A percentile compares a stretch with the other conserved stretches of the same genome.
These are phyloP conservation scores for Penicillium janthinellum DNA, from an alignment of 2,329 filamentous ascomycete genomes.

Conservation along the genomic window DNA sequence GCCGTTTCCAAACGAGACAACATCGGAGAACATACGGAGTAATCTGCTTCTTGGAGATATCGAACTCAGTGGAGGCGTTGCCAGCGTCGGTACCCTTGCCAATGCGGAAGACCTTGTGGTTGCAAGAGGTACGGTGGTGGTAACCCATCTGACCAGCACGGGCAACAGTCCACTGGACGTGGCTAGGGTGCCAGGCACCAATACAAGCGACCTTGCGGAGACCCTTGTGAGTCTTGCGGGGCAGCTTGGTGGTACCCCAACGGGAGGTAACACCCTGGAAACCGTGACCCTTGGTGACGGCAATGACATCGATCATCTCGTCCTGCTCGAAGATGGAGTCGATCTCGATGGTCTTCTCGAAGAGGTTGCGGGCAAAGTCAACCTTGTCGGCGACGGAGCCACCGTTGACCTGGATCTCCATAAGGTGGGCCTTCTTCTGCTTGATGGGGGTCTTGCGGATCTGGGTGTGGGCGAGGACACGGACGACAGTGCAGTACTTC, in stretches of 20 bases:
- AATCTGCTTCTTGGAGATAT: conserved; percentile 99
- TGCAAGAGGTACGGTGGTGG: conserved; percentile 99
- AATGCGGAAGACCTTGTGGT: conserved; percentile 99
- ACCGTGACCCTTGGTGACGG: conserved; percentile 99
- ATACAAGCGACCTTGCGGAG: conserved; percentile 99
- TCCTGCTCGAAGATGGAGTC: conserved; percentile 97
- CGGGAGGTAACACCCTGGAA: conserved; percentile 95
- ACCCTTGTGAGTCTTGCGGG: conserved; percentile 99
- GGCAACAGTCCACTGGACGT: conserved; percentile 99
- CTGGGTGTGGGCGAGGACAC: conserved; percentile 98
- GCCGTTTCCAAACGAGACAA: not conserved
- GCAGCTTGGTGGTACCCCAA: conserved; percentile 99
- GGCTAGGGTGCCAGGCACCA: conserved; percentile 99
- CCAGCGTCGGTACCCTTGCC: conserved; percentile 88
- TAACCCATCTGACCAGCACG: conserved; percentile 99
- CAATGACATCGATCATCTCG: conserved; percentile 99
- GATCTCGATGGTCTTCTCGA: conserved; percentile 98
- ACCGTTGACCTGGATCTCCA: conserved; percentile 99
- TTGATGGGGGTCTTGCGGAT: conserved; percentile 99
- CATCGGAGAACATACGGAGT: conserved; percentile 77
- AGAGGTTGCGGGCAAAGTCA: conserved; percentile 88
- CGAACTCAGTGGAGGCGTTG: conserved; percentile 92
- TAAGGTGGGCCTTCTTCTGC: conserved; percentile 99
- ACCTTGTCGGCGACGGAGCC: conserved; percentile 96
- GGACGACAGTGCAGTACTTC: conserved; percentile 99